These are phyloP conservation scores for Dictyostelium capitatum DNA, from an alignment of 78 protist genomes.

Conservation along the genomic window DNA sequence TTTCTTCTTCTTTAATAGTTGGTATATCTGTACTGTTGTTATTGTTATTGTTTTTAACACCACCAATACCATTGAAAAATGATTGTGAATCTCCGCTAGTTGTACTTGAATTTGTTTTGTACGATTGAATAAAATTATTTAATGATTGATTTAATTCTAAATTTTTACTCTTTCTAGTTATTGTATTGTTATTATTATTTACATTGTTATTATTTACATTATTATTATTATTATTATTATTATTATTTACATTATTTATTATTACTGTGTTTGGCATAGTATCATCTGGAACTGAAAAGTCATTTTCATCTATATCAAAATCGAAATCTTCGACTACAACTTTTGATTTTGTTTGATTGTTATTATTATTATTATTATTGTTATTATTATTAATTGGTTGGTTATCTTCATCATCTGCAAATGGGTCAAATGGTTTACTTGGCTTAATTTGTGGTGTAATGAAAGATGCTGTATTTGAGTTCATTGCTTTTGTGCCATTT, in stretches of 20 bases:
- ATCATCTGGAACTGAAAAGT: not conserved
- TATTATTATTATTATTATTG: not conserved
- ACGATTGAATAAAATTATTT: slow-evolving; percentile 7
- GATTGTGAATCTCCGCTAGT: not conserved
- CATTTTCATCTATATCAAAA: not conserved
- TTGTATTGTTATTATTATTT: not conserved
- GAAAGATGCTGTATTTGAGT: not conserved
- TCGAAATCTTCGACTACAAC: slow-evolving; percentile 11
- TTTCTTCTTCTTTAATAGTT: not conserved
- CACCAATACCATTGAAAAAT: not conserved
- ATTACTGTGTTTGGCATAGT: too few relatives aligned
- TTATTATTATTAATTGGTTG: not conserved
- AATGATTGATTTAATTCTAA: slow-evolving; percentile 12
- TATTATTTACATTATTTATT: slow-evolving; percentile 2
- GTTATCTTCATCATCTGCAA: not conserved
- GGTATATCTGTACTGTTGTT: not conserved
- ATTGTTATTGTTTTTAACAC: not conserved
- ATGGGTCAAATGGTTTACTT: not conserved
- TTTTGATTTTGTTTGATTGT: not conserved
- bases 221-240: slow-evolving; percentile 1
- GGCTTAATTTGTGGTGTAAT: not conserved
- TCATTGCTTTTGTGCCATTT: not conserved
- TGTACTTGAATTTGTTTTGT: not conserved
- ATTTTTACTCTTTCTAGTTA: not conserved
- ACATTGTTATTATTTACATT: not conserved